Evolutionary conservation across 1,139 yeast species (phyloP).

Genomic region (Magnusiomyces clavatus): DNA sequence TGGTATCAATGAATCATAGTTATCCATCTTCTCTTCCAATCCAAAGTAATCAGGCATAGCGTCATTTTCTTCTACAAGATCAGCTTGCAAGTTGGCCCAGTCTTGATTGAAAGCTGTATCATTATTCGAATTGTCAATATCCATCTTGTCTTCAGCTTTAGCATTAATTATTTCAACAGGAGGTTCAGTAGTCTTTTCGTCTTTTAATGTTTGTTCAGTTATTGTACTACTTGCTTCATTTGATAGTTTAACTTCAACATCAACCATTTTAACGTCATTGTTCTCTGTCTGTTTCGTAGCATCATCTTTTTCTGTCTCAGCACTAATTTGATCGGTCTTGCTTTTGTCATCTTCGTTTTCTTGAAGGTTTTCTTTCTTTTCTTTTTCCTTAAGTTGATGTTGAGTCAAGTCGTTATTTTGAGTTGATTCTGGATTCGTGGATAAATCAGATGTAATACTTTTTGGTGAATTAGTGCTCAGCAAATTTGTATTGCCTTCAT

Average conservation of each 20-base stretch:
- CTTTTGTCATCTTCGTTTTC: too few relatives aligned
- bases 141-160: not conserved
- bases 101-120: not conserved
- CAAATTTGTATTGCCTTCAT: too few relatives aligned
- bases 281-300: not conserved
- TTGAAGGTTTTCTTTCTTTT: not conserved
- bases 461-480: too few relatives aligned
- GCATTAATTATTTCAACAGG: not conserved
- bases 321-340: too few relatives aligned
- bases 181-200: not conserved
- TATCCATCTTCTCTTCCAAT: not conserved
- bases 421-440: not conserved
- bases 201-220: not conserved
- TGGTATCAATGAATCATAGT: slow-evolving; percentile 4
- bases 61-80: not conserved
- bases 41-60: not conserved
- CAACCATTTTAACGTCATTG: slow-evolving; percentile 2
- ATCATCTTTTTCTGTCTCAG: too few relatives aligned
- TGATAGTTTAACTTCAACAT: not conserved
- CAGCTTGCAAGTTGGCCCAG: not conserved
- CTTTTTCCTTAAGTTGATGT: not conserved
- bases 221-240: not conserved
- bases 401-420: not conserved
- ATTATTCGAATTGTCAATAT: not conserved
- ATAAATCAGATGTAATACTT: too few relatives aligned